Evolutionary conservation across 1,284 basidiomycete genomes (phyloP), one percentile per base, ranked within the genome.

Genomic region (Ustilago esculenta): DNA sequence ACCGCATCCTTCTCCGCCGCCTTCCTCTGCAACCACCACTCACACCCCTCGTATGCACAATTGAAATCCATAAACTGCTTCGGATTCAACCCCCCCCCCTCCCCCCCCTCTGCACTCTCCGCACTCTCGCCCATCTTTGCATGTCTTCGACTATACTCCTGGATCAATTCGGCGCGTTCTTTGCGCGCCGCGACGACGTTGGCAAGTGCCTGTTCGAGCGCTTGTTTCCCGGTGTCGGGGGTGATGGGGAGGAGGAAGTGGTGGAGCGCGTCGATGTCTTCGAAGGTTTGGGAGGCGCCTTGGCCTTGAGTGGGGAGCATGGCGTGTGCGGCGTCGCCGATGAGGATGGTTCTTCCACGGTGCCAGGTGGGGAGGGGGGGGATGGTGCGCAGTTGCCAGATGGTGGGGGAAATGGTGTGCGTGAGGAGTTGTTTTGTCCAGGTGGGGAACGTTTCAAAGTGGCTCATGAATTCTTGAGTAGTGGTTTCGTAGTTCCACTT

Each of bases 391-490:
- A 82, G 58, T 50, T 81, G 80, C 79, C 79, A 81, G 8, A 79
- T 63, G 25, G 72, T 76, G 17, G 68, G 65, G 21, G 70, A 66
- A 3, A 70, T 52, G 4, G 58, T 64, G 39, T 52, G 56, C 15
- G 82, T 87, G 79, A 93, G 92, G 84, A 78, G 91, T 61, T 82
- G 83, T 29, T 85, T 41, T 15, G 65, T 65, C 23, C 56, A 49
- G 10, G 43, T 52, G 18, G 55, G 40, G 43, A 81, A 81, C 0
- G 30, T 34, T 17, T 52, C 25, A 65, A 73, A 81, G 14, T 65
- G 50, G 12, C 63, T 61, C 43, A 80, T 40, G 15, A 82, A 48
- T 11, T 74, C 69, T 4, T 63, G 32, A 12, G 11, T 32, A 9
- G 40, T 36, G 1, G 33, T 34, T 7, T 36, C 25, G 14, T 35